Evolutionary conservation across 805 yeast genomes (phyloP).

Genomic region (Saturnispora silvae): DNA sequence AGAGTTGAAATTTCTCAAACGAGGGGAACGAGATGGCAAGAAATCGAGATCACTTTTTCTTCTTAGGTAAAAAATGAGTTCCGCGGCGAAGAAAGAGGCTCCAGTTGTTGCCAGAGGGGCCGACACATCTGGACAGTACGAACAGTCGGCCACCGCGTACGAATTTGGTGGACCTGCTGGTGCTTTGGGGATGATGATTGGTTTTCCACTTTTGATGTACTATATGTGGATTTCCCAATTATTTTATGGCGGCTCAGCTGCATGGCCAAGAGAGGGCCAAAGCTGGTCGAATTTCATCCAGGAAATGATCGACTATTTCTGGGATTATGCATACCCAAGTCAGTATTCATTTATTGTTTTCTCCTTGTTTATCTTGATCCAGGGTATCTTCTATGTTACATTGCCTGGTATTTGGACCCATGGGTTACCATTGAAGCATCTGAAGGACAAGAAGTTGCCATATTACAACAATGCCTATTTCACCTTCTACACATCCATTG

Average conservation of each 20-base stretch:
- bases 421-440: constrained; percentile 85
- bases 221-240: constrained; percentile 91
- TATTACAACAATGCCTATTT: constrained; percentile 90
- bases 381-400: constrained; percentile 64
- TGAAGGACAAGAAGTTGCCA: constrained; percentile 71
- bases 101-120: too few relatives aligned
- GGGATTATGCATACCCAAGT: constrained; percentile 49
- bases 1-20: too few relatives aligned
- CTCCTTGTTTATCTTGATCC: constrained; percentile 55
- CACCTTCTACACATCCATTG: constrained; percentile 65
- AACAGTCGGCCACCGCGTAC: too few relatives aligned
- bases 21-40: too few relatives aligned
- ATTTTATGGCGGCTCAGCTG: constrained; percentile 65
- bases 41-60: too few relatives aligned
- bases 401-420: constrained; percentile 92
- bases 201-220: constrained; percentile 90
- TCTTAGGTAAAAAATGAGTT: too few relatives aligned
- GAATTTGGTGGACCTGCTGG: constrained; percentile 95
- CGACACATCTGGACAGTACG: too few relatives aligned
- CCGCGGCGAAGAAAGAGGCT: too few relatives aligned
- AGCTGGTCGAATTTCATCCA: constrained; percentile 38
- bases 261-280: constrained; percentile 54
- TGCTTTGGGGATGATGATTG: constrained; percentile 81
- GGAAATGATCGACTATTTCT: constrained; percentile 35
- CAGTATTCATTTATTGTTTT: constrained; percentile 58